phyloP scores from a whole-genome alignment of 2,329 filamentous ascomycete species.

The Colletotrichum tanaceti region DNA sequence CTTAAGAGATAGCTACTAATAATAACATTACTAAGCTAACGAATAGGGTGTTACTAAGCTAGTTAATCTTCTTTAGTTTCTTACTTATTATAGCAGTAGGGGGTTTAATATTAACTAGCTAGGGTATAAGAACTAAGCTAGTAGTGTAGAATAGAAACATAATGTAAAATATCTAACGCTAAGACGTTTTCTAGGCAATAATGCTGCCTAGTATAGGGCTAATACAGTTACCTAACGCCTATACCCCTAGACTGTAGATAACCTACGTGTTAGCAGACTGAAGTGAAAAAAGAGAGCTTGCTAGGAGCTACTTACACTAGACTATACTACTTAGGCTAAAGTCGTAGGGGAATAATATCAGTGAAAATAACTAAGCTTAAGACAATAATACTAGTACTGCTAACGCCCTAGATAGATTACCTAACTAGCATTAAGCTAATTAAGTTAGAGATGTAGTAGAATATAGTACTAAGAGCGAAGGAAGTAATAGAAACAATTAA shows the following conservation, averaged over 20 bases:
- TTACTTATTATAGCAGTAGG: neutral
- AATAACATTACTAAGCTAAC: conserved; percentile 9
- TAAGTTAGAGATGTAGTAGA: neutral
- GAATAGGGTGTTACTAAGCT: conserved; percentile 13
- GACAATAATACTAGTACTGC: neutral
- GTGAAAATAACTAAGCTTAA: neutral
- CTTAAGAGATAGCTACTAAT: conserved; percentile 23
- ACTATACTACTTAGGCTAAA: neutral
- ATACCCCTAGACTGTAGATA: neutral
- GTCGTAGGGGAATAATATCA: neutral
- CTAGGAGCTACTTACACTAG: conserved; percentile 15
- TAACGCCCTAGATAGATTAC: neutral
- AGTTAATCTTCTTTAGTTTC: conserved; percentile 19
- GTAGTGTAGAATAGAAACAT: neutral
- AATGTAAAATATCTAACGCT: conserved; percentile 2
- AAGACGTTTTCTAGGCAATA: neutral
- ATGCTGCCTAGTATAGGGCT: neutral
- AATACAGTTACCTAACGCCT: neutral
- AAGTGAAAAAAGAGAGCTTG: conserved; percentile 8
- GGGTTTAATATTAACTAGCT: neutral
- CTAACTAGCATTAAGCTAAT: neutral
- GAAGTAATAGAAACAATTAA: neutral
- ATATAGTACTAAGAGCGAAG: neutral
- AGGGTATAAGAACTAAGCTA: neutral
- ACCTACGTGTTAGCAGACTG: conserved; percentile 23